Percentiles rank a stretch among this genome's conserved stretches.
These are phyloP conservation scores for Baeospora myosura DNA, from an alignment of 1,284 basidiomycete genomes.

Conservation along the genomic window DNA sequence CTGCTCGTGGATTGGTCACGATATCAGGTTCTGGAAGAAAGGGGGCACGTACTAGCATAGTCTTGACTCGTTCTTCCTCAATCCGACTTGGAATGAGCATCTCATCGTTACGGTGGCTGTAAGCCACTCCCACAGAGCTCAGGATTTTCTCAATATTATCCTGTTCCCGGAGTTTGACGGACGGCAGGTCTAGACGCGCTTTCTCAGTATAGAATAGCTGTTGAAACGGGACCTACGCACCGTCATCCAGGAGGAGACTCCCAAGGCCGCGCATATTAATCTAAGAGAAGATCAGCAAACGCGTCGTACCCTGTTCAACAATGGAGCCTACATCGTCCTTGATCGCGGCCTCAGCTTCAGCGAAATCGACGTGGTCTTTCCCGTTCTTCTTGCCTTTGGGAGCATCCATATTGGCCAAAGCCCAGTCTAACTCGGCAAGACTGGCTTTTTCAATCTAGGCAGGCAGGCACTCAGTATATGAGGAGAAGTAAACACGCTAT, in stretches of 20 bases:
- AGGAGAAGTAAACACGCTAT: neutral
- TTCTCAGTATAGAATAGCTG: conserved; percentile 4
- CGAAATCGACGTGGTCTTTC: conserved; percentile 29
- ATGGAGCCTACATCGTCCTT: conserved; percentile 44
- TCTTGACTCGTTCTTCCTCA: conserved; percentile 51
- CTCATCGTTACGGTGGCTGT: conserved; percentile 68
- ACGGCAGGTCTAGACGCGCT: conserved; percentile 12
- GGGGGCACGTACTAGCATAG: too few relatives aligned
- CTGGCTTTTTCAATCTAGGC: conserved; percentile 68
- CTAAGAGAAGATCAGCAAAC: conserved; percentile 23
- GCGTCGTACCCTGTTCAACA: neutral
- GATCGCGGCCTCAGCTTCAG: conserved; percentile 45
- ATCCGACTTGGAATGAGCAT: conserved; percentile 60
- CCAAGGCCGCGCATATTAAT: conserved; percentile 55
- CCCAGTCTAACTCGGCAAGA: conserved; percentile 70
- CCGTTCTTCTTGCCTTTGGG: conserved; percentile 28
- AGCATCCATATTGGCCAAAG: conserved; percentile 56
- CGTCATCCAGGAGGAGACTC: conserved; percentile 63
- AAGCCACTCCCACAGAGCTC: conserved; percentile 53
- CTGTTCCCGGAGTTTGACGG: conserved; percentile 21
- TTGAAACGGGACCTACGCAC: conserved; percentile 24
- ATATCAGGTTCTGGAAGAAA: too few relatives aligned
- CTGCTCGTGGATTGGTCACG: conserved; percentile 4
- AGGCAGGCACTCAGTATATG: neutral
- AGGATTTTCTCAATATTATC: conserved; percentile 50